Evolutionary conservation across 2,329 filamentous ascomycete species (phyloP).

Genomic region (Microascus cirrosus): DNA sequence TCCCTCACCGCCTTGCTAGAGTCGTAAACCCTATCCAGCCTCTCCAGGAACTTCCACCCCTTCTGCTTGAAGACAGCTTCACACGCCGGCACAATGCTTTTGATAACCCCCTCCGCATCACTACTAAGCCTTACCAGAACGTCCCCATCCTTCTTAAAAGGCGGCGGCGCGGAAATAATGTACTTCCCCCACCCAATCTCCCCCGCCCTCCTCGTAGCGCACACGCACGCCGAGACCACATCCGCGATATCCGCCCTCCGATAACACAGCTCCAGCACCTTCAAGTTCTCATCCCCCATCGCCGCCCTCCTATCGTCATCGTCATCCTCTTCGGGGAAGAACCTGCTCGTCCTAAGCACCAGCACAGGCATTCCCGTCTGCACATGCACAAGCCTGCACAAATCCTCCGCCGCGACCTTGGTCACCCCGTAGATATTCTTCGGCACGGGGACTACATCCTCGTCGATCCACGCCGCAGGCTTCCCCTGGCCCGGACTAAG

Average conservation of each 20-base stretch:
- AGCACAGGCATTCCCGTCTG: constrained; percentile 26
- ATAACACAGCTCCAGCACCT: constrained; percentile 34
- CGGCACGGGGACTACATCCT: constrained; percentile 24
- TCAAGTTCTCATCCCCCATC: constrained; percentile 30
- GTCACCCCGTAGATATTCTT: constrained; percentile 39
- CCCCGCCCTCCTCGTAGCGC: constrained; percentile 21
- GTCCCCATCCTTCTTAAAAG: constrained; percentile 19
- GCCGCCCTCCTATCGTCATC: constrained; percentile 24
- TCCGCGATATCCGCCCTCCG: constrained; percentile 31
- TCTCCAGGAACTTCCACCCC: constrained; percentile 23
- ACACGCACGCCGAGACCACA: constrained; percentile 26
- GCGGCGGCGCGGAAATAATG: constrained; percentile 30
- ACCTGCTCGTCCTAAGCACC: constrained; percentile 33
- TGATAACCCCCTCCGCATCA: constrained; percentile 19
- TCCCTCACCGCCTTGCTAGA: constrained; percentile 26
- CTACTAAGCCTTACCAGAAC: constrained; percentile 20
- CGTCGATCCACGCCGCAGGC: constrained; percentile 32
- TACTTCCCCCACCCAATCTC: constrained; percentile 25
- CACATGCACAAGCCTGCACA: constrained; percentile 28
- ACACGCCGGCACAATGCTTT: constrained; percentile 13
- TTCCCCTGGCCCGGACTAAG: constrained; percentile 21
- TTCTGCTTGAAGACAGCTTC: constrained; percentile 17
- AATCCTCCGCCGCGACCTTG: constrained; percentile 34
- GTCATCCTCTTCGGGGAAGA: constrained; percentile 36
- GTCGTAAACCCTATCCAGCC: constrained; percentile 34